Percentiles rank a stretch among this genome's conserved stretches.
phyloP scores from a whole-genome alignment of 257 asterid species.

The Scutellaria minor region DNA sequence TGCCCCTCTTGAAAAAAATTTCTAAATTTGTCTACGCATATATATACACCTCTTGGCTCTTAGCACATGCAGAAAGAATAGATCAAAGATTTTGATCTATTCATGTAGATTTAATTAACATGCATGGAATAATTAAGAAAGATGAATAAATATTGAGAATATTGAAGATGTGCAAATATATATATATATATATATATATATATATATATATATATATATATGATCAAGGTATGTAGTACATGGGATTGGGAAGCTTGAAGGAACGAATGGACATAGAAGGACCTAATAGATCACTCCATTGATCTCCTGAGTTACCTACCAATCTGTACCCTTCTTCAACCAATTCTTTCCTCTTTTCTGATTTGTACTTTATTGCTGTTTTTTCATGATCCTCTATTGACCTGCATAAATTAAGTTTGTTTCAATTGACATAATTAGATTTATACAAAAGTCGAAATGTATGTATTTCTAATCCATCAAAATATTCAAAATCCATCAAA shows the following conservation, averaged over 20 bases:
- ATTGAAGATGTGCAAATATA: background rate
- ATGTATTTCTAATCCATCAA: too few species aligned
- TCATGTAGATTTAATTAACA: too few species aligned
- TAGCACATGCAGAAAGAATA: too few species aligned
- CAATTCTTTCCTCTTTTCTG: constrained; percentile 63
- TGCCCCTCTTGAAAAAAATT: too few species aligned
- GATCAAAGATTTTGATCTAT: too few species aligned
- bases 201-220: too few species aligned
- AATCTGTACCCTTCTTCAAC: constrained; percentile 62
- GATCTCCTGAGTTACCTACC: constrained; percentile 70
- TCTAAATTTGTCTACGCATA: too few species aligned
- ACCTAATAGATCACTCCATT: constrained; percentile 77
- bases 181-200: background rate
- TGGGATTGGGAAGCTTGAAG: constrained; percentile 73
- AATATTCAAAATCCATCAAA: too few species aligned
- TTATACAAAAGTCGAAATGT: too few species aligned
- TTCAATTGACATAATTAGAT: background rate
- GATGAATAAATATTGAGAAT: background rate
- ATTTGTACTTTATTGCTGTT: constrained; percentile 55
- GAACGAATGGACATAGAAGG: constrained; percentile 52
- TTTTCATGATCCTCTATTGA: constrained; percentile 56
- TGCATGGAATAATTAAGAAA: too few species aligned
- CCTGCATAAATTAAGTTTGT: constrained; percentile 34
- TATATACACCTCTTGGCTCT: too few species aligned
- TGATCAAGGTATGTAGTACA: constrained; percentile 61